Percentiles rank a stretch among this genome's conserved stretches.
phyloP scores from a whole-genome alignment of 2,329 filamentous ascomycete genomes.

The Fusarium coffeatum region DNA sequence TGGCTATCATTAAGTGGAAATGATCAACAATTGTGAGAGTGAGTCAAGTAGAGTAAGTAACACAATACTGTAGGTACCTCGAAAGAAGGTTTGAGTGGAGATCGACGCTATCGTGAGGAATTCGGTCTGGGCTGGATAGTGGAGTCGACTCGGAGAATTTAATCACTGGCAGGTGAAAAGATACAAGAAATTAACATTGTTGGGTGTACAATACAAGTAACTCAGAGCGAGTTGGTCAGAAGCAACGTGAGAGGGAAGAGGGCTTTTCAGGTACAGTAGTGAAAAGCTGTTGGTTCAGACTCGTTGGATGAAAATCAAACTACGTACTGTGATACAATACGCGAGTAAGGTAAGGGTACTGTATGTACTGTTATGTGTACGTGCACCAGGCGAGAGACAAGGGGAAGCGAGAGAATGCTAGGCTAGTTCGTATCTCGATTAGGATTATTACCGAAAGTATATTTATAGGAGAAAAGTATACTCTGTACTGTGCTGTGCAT shows the following conservation, averaged over 20 bases:
- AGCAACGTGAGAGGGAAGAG: background rate
- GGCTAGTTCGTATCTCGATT: background rate
- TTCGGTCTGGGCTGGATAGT: conserved; percentile 15
- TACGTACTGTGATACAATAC: background rate
- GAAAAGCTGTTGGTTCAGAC: background rate
- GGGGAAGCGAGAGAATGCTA: conserved; percentile 2
- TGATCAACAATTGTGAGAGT: conserved; percentile 9
- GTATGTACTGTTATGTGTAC: background rate
- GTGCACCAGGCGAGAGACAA: background rate
- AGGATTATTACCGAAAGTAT: background rate
- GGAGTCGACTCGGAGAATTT: conserved; percentile 25
- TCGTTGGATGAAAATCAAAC: conserved; percentile 30
- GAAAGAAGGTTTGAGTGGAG: conserved; percentile 7
- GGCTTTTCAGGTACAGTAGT: background rate
- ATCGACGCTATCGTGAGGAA: conserved; percentile 32
- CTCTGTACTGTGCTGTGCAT: background rate
- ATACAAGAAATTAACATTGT: background rate
- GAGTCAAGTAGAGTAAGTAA: background rate
- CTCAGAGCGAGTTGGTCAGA: background rate
- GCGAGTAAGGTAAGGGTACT: conserved; percentile 6
- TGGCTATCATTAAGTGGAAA: conserved; percentile 10
- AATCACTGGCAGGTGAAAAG: background rate
- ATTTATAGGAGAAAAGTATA: background rate
- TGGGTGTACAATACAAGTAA: background rate
- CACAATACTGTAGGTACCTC: background rate